A percentile compares a stretch with the other conserved stretches of the same genome.
phyloP scores from a whole-genome alignment of 257 asterid species.

The Scutellaria barbata region DNA sequence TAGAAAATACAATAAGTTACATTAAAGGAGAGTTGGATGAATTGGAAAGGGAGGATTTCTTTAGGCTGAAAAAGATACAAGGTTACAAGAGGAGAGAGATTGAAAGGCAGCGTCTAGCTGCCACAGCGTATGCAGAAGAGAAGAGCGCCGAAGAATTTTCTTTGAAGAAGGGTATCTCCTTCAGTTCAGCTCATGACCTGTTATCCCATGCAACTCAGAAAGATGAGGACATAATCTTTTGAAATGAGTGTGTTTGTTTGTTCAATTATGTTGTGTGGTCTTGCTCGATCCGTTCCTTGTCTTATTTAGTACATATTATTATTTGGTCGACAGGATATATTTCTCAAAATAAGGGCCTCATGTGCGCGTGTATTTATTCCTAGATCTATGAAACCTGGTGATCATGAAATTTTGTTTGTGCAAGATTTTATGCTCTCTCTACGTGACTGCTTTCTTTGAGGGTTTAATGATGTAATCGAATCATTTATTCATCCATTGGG shows the following conservation, averaged over 20 bases:
- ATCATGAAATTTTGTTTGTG: slow-evolving; percentile 30
- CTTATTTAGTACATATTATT: slow-evolving; percentile 33
- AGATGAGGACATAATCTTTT: slow-evolving; percentile 59
- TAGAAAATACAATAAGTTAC: slow-evolving; percentile 58
- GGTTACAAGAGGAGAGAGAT: slow-evolving; percentile 56
- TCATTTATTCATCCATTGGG: not conserved
- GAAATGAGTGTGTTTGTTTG: slow-evolving; percentile 38
- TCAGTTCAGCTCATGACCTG: slow-evolving; percentile 43
- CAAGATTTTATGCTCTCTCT: slow-evolving; percentile 24
- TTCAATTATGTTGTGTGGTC: slow-evolving; percentile 27
- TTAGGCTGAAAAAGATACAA: slow-evolving; percentile 57
- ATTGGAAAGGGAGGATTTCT: slow-evolving; percentile 59
- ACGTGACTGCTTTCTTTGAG: slow-evolving; percentile 27
- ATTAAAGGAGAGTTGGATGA: slow-evolving; percentile 58
- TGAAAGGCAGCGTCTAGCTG: slow-evolving; percentile 51
- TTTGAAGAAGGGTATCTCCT: slow-evolving; percentile 46
- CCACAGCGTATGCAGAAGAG: slow-evolving; percentile 54
- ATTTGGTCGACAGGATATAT: slow-evolving; percentile 28
- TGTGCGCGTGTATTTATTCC: slow-evolving; percentile 40
- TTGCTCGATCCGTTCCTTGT: slow-evolving; percentile 24
- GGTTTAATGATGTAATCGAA: slow-evolving; percentile 33
- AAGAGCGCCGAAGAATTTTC: slow-evolving; percentile 48
- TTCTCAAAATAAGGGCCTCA: slow-evolving; percentile 40
- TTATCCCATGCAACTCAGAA: slow-evolving; percentile 39
- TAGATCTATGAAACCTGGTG: slow-evolving; percentile 23